phyloP scores from a whole-genome alignment of 257 asterid genomes.

The Solanum sparsipilum region DNA sequence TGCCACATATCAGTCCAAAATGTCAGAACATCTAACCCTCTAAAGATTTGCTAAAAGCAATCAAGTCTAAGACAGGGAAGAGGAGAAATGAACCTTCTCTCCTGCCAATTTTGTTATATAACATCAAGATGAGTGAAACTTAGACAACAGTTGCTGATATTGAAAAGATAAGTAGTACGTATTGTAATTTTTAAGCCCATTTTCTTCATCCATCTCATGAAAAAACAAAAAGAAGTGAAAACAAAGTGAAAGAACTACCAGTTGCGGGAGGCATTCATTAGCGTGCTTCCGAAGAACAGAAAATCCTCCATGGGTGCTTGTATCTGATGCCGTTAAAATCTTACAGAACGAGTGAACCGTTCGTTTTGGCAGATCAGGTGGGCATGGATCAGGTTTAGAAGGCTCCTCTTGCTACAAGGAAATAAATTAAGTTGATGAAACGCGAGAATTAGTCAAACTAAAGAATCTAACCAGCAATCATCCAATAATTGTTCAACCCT shows the following conservation, averaged over 20 bases:
- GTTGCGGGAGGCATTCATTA: conserved; percentile 72
- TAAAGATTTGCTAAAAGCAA: background rate
- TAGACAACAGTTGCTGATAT: background rate
- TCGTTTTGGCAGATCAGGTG: conserved; percentile 43
- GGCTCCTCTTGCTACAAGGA: conserved; percentile 63
- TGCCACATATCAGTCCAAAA: background rate
- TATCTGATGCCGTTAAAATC: conserved; percentile 84
- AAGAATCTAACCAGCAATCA: background rate
- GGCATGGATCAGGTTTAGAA: conserved; percentile 35
- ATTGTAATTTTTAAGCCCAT: background rate
- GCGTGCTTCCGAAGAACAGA: conserved; percentile 91
- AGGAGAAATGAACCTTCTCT: background rate
- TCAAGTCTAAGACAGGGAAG: background rate
- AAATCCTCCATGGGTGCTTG: conserved; percentile 92
- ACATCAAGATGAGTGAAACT: background rate
- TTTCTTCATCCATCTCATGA: background rate
- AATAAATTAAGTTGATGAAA: background rate
- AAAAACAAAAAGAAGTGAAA: background rate
- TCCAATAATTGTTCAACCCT: background rate
- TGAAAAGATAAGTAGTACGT: background rate
- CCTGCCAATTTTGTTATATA: background rate
- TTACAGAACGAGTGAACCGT: conserved; percentile 52
- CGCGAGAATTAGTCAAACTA: background rate
- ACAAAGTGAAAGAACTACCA: conserved; percentile 26
- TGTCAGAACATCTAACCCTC: background rate